phyloP scores from a whole-genome alignment of 2,329 filamentous ascomycete genomes.

The Fusarium euwallaceae region DNA sequence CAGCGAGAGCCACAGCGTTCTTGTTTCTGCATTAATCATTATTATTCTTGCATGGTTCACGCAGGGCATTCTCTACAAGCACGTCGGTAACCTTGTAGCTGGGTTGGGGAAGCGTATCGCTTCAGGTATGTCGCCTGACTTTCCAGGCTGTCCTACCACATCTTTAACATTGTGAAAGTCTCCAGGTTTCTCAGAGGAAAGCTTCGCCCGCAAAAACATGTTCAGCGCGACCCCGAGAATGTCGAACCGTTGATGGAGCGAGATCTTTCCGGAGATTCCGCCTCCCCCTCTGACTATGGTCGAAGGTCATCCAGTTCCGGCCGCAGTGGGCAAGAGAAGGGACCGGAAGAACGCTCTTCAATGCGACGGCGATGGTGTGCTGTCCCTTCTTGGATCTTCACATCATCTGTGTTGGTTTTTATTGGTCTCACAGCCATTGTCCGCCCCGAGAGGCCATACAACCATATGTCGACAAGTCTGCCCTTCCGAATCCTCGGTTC shows the following conservation, averaged over 20 bases:
- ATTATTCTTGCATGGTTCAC: slow-evolving; percentile 41
- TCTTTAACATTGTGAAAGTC: slow-evolving; percentile 23
- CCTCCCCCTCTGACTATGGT: neutral
- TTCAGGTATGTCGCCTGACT: slow-evolving; percentile 38
- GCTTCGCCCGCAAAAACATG: slow-evolving; percentile 24
- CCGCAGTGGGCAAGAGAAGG: slow-evolving; percentile 22
- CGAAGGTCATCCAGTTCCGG: slow-evolving; percentile 14
- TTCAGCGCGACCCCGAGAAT: slow-evolving; percentile 36
- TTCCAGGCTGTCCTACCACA: neutral
- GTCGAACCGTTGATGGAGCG: slow-evolving; percentile 31
- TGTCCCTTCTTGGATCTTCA: slow-evolving; percentile 27
- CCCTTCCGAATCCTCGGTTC: slow-evolving; percentile 45
- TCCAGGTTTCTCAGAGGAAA: slow-evolving; percentile 30
- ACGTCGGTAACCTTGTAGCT: slow-evolving; percentile 38
- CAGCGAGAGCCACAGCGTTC: slow-evolving; percentile 44
- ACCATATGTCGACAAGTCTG: slow-evolving; percentile 49
- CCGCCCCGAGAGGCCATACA: slow-evolving; percentile 47
- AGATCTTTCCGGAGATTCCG: slow-evolving; percentile 2
- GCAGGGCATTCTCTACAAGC: slow-evolving; percentile 39
- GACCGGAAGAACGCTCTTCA: slow-evolving; percentile 2
- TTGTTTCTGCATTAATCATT: slow-evolving; percentile 38
- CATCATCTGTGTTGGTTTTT: slow-evolving; percentile 30
- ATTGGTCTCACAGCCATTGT: slow-evolving; percentile 38
- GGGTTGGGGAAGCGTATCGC: slow-evolving; percentile 30
- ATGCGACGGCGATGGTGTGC: slow-evolving; percentile 20